Conservation (phyloP, 495 filamentous ascomycete genomes). For the Penicillium chermesinum region DNA sequence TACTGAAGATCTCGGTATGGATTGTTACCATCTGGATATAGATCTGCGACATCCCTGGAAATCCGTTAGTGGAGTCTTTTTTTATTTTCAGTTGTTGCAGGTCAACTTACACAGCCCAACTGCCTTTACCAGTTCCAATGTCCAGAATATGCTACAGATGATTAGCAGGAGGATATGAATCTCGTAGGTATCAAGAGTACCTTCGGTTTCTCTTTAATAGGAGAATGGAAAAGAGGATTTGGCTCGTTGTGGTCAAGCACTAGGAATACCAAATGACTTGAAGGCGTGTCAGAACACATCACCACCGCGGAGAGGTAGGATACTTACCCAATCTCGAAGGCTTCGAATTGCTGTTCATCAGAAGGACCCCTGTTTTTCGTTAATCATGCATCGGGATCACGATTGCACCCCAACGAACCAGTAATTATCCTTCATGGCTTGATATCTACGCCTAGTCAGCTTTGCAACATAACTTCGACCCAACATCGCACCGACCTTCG, state of each 20-base stretch:
- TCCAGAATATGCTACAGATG: slow-evolving; percentile 18
- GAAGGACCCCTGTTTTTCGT: slow-evolving; percentile 1
- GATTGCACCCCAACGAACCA: slow-evolving; percentile 6
- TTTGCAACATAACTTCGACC: background rate
- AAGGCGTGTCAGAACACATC: background rate
- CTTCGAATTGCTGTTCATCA: slow-evolving; percentile 6
- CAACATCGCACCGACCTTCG: slow-evolving; percentile 8
- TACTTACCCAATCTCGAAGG: slow-evolving; percentile 6
- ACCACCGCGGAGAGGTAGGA: background rate
- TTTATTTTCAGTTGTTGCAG: background rate
- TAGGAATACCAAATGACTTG: slow-evolving; percentile 16
- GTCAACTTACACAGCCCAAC: slow-evolving; percentile 9
- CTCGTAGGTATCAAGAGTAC: slow-evolving; percentile 1
- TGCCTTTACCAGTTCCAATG: slow-evolving; percentile 9
- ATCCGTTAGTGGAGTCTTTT: background rate
- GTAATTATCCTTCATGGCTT: slow-evolving; percentile 19
- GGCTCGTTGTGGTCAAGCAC: slow-evolving; percentile 12
- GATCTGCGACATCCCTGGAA: slow-evolving; percentile 7
- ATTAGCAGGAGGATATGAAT: background rate
- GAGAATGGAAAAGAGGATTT: slow-evolving; percentile 14
- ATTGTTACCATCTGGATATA: slow-evolving; percentile 4
- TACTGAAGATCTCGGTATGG: background rate
- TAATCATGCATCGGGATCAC: too few relatives aligned
- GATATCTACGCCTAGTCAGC: slow-evolving; percentile 7
- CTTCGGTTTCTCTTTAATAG: slow-evolving; percentile 14